phyloP scores from a whole-genome alignment of 108 stramenopile genomes.

The Conticribra weissflogii region DNA sequence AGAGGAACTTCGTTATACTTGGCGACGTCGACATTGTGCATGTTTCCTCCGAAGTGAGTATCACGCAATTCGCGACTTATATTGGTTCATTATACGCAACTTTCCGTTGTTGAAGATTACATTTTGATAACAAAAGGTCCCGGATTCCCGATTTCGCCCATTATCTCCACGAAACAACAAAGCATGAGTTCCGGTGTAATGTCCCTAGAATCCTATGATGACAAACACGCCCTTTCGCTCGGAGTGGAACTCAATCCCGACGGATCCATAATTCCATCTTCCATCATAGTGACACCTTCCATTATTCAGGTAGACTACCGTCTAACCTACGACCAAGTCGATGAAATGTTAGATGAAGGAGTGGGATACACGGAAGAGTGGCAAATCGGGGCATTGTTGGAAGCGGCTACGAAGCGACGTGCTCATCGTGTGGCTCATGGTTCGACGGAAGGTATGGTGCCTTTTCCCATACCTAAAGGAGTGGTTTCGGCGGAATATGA shows the following conservation, averaged over 20 bases:
- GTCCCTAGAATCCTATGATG: conserved; percentile 60
- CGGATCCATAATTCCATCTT: conserved; percentile 64
- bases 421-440: conserved; percentile 60
- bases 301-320: conserved; percentile 68
- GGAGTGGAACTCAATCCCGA: conserved; percentile 71
- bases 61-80: background rate
- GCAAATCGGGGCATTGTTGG: conserved; percentile 79
- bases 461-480: conserved; percentile 66
- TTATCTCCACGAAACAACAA: background rate
- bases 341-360: conserved; percentile 84
- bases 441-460: conserved; percentile 67
- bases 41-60: conserved; percentile 74
- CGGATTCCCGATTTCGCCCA: too few relatives aligned
- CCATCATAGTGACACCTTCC: conserved; percentile 65
- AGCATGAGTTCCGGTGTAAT: conserved; percentile 56
- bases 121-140: too few relatives aligned
- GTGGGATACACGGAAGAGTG: conserved; percentile 82
- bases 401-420: conserved; percentile 60
- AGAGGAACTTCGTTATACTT: conserved; percentile 75
- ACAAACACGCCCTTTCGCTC: conserved; percentile 64
- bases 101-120: background rate
- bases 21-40: conserved; percentile 60
- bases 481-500: conserved; percentile 44
- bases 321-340: conserved; percentile 82
- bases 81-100: conserved; percentile 1